Conservation (phyloP, 2,329 filamentous ascomycete genomes). For the Cercospora sojina region DNA sequence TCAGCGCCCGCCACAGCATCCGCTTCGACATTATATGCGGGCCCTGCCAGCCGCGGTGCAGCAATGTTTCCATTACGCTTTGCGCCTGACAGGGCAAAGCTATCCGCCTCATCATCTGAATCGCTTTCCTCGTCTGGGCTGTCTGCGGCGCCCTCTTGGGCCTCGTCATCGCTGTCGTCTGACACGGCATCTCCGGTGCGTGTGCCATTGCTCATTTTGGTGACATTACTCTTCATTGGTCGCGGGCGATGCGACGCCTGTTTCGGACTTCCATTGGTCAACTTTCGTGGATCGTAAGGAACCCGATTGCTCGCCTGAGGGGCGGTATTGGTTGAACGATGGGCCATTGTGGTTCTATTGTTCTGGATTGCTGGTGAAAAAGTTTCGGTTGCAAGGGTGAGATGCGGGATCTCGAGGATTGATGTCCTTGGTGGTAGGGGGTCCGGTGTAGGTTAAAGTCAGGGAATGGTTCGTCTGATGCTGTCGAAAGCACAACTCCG, state of each 20-base stretch:
- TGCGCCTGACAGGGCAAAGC: conserved; percentile 36
- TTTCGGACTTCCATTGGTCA: conserved; percentile 20
- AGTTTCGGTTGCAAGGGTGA: neutral
- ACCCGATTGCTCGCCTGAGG: conserved; percentile 12
- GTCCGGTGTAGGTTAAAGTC: neutral
- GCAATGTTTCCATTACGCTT: conserved; percentile 19
- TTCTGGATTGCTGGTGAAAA: neutral
- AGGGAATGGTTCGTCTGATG: neutral
- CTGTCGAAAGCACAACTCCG: neutral
- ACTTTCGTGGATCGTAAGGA: conserved; percentile 22
- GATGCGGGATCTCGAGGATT: neutral
- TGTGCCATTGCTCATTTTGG: conserved; percentile 13
- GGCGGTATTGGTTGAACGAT: conserved; percentile 10
- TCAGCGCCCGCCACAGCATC: conserved; percentile 23
- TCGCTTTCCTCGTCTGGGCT: conserved; percentile 18
- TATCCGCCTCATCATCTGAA: conserved; percentile 30
- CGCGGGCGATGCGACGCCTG: conserved; percentile 11
- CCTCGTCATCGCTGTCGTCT: conserved; percentile 29
- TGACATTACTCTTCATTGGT: conserved; percentile 21
- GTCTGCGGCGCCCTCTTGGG: conserved; percentile 16
- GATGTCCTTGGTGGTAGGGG: neutral
- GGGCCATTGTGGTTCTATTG: conserved; percentile 15
- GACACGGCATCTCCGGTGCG: conserved; percentile 25
- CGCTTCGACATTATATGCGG: conserved; percentile 19
- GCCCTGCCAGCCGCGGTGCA: conserved; percentile 34